Conservation (phyloP, 1,139 yeast genomes). For the Saccharomyces hybrid region DNA sequence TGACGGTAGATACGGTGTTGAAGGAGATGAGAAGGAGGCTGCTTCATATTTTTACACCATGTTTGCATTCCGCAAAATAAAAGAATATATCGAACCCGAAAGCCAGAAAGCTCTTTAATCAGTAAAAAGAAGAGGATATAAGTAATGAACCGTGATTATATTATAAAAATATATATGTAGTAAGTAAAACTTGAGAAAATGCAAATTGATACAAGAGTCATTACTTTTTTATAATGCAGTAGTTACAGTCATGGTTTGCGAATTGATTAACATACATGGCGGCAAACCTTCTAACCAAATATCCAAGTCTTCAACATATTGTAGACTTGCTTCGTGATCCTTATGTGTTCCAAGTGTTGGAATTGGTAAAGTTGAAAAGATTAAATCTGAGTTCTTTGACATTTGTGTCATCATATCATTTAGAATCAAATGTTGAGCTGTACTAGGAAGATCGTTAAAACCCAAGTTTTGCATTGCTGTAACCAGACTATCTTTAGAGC, state of each 20-base stretch:
- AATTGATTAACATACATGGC: slow-evolving; percentile 71
- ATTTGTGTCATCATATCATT: slow-evolving; percentile 73
- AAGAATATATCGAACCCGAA: slow-evolving; percentile 17
- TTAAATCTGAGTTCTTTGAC: slow-evolving; percentile 56
- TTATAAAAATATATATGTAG: not conserved
- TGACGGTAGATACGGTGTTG: slow-evolving; percentile 81
- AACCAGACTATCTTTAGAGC: slow-evolving; percentile 24
- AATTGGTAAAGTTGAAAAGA: slow-evolving; percentile 84
- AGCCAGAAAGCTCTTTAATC: not conserved
- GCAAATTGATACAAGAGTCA: not conserved
- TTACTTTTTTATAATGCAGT: slow-evolving; percentile 51
- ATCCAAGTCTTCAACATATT: slow-evolving; percentile 68
- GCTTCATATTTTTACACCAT: slow-evolving; percentile 42
- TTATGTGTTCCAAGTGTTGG: slow-evolving; percentile 78
- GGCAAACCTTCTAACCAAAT: slow-evolving; percentile 78
- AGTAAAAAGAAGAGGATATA: not conserved
- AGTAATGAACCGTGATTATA: not conserved
- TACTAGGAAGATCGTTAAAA: slow-evolving; percentile 82
- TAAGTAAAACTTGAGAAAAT: not conserved
- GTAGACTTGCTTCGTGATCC: slow-evolving; percentile 58
- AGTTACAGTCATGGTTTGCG: slow-evolving; percentile 92
- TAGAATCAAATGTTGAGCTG: slow-evolving; percentile 80
- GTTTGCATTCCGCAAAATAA: slow-evolving; percentile 32
- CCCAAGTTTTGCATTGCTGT: slow-evolving; percentile 40
- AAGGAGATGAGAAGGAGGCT: slow-evolving; percentile 89